Base-by-base conservation (phyloP, 768 basidiomycete species). In the Tricholoma furcatifolium region DNA sequence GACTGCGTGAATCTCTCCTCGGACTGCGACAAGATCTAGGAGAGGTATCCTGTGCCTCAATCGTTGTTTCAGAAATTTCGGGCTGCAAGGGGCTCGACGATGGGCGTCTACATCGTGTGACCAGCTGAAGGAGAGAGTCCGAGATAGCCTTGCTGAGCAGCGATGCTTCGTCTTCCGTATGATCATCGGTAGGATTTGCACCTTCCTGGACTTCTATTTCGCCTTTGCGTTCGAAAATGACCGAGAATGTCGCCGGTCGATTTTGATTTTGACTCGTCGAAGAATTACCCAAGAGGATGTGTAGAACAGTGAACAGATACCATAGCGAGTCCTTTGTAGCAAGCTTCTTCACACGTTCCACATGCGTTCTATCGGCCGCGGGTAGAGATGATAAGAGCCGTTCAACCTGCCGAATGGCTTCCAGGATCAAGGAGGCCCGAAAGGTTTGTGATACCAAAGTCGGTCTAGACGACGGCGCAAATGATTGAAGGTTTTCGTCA, bases 281-380 rank as follows among this genome's bases (percentile, higher is more conserved):
- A 15, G 50, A 5, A 4, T 59, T 45, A 50, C 46, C 57, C 59
- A 72, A 68, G 32, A 76, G 53, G 49, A 68, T 53, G 53, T 78
- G 76, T 27, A 81, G 63, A 42, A 74, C 55, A 35, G 68, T 69
- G 60, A 79, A 82, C 27, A 81, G 66, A 65, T 79, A 82, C 80
- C 80, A 83, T 10, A 77, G 43, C 21, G 77, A 57, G 55, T 83
- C 81, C 55, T 80, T 80, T 40, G 65, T 68, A 18, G 72, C 75
- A 27, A 82, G 70, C 39, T 65, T 67, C 55, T 60, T 63, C 51
- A 77, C 64, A 48, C 78, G 70, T 40, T 57, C 58, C 32, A 49
- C 52, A 32, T 47, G 56, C 38, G 49, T 42, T 48, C 27, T 45
- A 43, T 10, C 9, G 43, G 12, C 21, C 27, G 18, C 35, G 32